Evolutionary conservation across 352 stramenopile species (phyloP).

Genomic region (Pythium brachiatum): DNA sequence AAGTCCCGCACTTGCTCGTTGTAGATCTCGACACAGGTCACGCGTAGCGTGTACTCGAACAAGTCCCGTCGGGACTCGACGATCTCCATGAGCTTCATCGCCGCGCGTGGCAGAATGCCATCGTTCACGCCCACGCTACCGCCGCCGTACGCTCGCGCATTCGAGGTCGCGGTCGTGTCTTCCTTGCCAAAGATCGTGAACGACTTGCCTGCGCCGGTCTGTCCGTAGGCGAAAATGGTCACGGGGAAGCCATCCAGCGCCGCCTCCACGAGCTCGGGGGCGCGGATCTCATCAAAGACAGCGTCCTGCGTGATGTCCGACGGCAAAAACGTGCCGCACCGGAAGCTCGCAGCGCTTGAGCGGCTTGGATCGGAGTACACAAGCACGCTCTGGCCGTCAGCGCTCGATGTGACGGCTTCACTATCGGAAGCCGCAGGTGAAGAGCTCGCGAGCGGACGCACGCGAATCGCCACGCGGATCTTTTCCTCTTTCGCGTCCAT

Average conservation of each 20-base stretch:
- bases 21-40: conserved; percentile 80
- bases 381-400: conserved; percentile 40
- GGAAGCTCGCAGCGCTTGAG: conserved; percentile 50
- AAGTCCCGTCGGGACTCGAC: conserved; percentile 36
- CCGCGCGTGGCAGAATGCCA: conserved; percentile 53
- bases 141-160: conserved; percentile 1
- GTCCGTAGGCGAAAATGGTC: conserved; percentile 75
- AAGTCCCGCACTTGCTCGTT: conserved; percentile 69
- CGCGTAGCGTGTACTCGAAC: conserved; percentile 55
- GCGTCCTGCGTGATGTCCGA: conserved; percentile 39
- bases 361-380: conserved; percentile 39
- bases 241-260: conserved; percentile 65
- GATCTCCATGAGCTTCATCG: conserved; percentile 47
- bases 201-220: conserved; percentile 71
- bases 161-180: conserved; percentile 15
- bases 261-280: conserved; percentile 42
- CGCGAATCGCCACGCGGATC: conserved; percentile 65
- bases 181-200: conserved; percentile 77
- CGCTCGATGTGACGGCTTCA: conserved; percentile 35
- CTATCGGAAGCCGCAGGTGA: not conserved
- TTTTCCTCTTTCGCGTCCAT: conserved; percentile 51
- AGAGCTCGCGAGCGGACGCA: conserved; percentile 32
- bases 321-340: conserved; percentile 56
- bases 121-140: conserved; percentile 20
- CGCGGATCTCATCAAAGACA: conserved; percentile 50